A percentile compares a stretch with the other conserved stretches of the same genome.
Evolutionary conservation across 805 yeast genomes (phyloP).

Genomic region (Teunomyces lycoperdinae): DNA sequence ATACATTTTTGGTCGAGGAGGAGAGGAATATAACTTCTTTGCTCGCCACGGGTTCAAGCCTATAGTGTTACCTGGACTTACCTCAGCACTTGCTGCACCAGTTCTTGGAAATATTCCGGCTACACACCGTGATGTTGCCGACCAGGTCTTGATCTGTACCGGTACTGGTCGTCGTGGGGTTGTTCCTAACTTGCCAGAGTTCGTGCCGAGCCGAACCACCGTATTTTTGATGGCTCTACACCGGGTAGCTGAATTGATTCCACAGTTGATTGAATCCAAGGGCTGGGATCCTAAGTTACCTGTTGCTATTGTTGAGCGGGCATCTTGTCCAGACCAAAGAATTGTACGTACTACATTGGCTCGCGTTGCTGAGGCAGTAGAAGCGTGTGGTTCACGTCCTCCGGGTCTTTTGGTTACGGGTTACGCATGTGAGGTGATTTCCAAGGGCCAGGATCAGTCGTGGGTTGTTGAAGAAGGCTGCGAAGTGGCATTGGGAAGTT

Average conservation of each 20-base stretch:
- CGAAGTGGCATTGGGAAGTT: conserved; percentile 2
- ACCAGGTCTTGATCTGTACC: conserved; percentile 88
- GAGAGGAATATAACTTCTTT: conserved; percentile 82
- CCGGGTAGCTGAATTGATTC: conserved; percentile 58
- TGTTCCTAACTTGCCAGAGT: conserved; percentile 75
- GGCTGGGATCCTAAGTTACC: conserved; percentile 74
- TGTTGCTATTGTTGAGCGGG: conserved; percentile 84
- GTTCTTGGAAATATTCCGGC: conserved; percentile 81
- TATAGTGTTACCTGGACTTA: conserved; percentile 78
- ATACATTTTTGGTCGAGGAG: conserved; percentile 93
- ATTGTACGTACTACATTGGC: conserved; percentile 70
- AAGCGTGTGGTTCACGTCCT: conserved; percentile 80
- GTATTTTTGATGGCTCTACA: conserved; percentile 90
- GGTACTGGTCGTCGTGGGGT: conserved; percentile 92
- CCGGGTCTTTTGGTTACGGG: conserved; percentile 90
- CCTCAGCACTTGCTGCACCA: conserved; percentile 88
- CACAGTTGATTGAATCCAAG: conserved; percentile 38
- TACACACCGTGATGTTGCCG: conserved; percentile 88
- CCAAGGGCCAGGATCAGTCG: conserved; percentile 4
- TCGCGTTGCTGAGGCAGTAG: conserved; percentile 68
- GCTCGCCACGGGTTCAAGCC: conserved; percentile 66
- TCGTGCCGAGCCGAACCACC: conserved; percentile 69
- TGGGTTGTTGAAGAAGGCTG: conserved; percentile 6
- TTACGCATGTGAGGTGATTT: conserved; percentile 62
- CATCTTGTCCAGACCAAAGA: conserved; percentile 91